These are phyloP conservation scores for Knufia fluminis DNA, from an alignment of 2,329 filamentous ascomycete species.

Conservation along the genomic window DNA sequence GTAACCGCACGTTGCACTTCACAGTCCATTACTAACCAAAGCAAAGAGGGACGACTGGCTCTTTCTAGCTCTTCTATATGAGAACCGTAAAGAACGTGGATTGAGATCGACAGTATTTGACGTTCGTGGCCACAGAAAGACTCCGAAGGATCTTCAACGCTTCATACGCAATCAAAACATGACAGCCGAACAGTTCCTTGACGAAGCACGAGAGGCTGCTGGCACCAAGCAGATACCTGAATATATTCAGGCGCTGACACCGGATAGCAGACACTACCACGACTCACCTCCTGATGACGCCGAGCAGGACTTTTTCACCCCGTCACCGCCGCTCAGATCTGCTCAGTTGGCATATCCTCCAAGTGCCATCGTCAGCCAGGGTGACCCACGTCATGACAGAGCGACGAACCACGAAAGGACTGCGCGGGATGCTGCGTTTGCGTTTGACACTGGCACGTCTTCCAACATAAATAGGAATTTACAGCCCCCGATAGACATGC, in stretches of 20 bases:
- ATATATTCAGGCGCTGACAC: conserved; percentile 20
- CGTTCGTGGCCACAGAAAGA: conserved; percentile 20
- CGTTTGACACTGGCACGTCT: not conserved
- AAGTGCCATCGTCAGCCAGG: not conserved
- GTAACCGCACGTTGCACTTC: too few relatives aligned
- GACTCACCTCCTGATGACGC: not conserved
- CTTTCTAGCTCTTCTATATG: conserved; percentile 19
- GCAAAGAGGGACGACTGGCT: conserved; percentile 22
- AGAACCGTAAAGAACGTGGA: conserved; percentile 18
- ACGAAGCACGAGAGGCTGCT: conserved; percentile 14
- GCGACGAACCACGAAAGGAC: not conserved
- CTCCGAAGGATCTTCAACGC: conserved; percentile 21
- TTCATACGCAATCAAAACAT: conserved; percentile 23
- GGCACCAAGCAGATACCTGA: conserved; percentile 10
- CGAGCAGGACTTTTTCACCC: conserved; percentile 3
- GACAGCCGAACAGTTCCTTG: conserved; percentile 21
- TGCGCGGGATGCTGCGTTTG: not conserved
- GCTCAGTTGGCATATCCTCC: not conserved
- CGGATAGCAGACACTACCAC: conserved; percentile 10
- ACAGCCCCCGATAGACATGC: not conserved
- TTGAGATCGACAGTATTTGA: conserved; percentile 19
- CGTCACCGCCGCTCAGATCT: conserved; percentile 1
- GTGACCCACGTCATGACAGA: not conserved
- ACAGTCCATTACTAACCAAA: too few relatives aligned
- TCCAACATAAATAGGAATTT: not conserved